A percentile compares a stretch with the other conserved stretches of the same genome.
These are phyloP conservation scores for Coemansia sp. DNA, from an alignment of 192 early-diverging fungal species.

Conservation along the genomic window DNA sequence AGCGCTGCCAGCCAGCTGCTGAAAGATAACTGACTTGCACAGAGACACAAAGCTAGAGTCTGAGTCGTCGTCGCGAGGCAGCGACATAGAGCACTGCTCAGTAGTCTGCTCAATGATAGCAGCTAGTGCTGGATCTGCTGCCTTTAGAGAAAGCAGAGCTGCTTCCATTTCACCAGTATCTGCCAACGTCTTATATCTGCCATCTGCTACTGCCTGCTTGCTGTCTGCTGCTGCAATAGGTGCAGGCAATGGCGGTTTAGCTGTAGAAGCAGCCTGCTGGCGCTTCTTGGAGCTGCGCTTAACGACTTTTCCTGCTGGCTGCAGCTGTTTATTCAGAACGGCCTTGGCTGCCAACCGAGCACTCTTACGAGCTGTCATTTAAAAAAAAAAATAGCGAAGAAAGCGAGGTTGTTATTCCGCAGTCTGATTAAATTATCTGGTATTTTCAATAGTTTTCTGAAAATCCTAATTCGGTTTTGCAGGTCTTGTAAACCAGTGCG, in stretches of 20 bases:
- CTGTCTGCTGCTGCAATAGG: not conserved
- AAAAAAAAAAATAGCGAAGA: not conserved
- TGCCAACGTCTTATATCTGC: slow-evolving; percentile 29
- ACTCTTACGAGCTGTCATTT: slow-evolving; percentile 24
- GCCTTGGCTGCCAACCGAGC: slow-evolving; percentile 29
- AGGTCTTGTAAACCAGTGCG: no score
- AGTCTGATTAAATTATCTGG: not conserved
- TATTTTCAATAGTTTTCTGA: no score
- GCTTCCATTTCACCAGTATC: slow-evolving; percentile 22
- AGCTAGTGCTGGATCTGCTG: slow-evolving; percentile 48
- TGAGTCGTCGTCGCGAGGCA: slow-evolving; percentile 21
- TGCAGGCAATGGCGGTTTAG: not conserved
- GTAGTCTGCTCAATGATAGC: slow-evolving; percentile 35
- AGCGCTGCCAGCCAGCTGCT: slow-evolving; percentile 70
- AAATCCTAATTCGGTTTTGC: no score
- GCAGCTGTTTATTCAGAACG: not conserved
- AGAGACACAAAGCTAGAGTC: slow-evolving; percentile 43
- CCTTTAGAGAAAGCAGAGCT: slow-evolving; percentile 47
- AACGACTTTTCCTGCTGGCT: not conserved
- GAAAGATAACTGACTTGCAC: slow-evolving; percentile 61
- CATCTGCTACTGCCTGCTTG: slow-evolving; percentile 14
- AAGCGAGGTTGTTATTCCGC: not conserved
- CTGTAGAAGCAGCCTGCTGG: not conserved
- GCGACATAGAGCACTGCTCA: slow-evolving; percentile 26
- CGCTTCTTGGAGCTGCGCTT: slow-evolving; percentile 3